phyloP scores from a whole-genome alignment of 352 stramenopile genomes.

The Lagenidium sp. region DNA sequence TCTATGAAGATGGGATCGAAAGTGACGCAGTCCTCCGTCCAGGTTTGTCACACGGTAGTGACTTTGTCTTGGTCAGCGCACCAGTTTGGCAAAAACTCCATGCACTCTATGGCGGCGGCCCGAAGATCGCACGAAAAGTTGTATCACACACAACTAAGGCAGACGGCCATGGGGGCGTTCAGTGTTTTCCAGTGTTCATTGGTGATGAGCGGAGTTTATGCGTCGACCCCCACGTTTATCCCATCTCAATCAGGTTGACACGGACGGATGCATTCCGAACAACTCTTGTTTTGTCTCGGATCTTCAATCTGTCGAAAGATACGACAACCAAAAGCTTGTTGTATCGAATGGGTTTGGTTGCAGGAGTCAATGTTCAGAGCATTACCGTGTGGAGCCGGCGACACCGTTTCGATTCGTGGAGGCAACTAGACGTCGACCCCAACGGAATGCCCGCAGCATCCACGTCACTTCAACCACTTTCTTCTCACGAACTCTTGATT shows the following conservation, averaged over 20 bases:
- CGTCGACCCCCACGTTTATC: conserved; percentile 49
- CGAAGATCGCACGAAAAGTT: conserved; percentile 44
- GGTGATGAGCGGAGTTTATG: conserved; percentile 3
- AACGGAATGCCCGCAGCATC: conserved; percentile 26
- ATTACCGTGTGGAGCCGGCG: conserved; percentile 58
- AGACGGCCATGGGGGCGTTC: conserved; percentile 1
- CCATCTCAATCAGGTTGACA: conserved; percentile 42
- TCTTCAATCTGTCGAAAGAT: conserved; percentile 24
- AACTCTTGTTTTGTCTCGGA: conserved; percentile 44
- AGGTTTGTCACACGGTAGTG: conserved; percentile 15
- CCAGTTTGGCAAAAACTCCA: conserved; percentile 42
- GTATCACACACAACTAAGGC: conserved; percentile 1
- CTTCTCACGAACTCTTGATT: conserved; percentile 42
- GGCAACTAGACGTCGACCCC: conserved; percentile 35
- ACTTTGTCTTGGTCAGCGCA: conserved; percentile 39
- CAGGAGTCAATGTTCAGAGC: conserved; percentile 39
- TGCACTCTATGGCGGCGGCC: conserved; percentile 43
- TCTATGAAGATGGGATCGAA: conserved; percentile 7
- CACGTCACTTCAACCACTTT: conserved; percentile 14
- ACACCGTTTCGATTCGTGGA: conserved; percentile 44
- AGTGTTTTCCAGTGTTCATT: too few species aligned
- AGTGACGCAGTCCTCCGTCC: conserved; percentile 36
- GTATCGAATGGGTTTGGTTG: conserved; percentile 37
- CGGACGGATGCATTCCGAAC: conserved; percentile 44
- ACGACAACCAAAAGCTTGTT: conserved; percentile 53